Evolutionary conservation across 768 basidiomycete species (phyloP), one percentile per base, ranked within the genome.

Genomic region (Dioszegia crocea): DNA sequence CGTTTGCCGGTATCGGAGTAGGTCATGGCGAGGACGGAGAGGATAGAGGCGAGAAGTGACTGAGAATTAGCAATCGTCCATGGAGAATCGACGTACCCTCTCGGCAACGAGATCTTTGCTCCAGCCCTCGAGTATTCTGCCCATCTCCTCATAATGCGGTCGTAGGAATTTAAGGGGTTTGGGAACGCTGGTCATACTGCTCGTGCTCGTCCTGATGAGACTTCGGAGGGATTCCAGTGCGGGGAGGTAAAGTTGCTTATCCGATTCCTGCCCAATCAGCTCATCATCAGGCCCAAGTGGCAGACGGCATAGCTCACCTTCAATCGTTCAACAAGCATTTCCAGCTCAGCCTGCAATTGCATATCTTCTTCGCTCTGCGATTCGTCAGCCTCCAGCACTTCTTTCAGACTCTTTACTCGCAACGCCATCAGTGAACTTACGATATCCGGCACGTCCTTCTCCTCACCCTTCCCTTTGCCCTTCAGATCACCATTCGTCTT

Each of bases 11-110:
- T 93, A 79, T 99, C 96, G 9, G 93, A 97, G 76, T 98, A 98
- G 6, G 96, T 99, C 96, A 99, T 99, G 6, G 94, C 96, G 44
- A 99, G 86, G 5, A 97, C 94, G 38, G 94, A 97, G 26, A 99
- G 83, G 60, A 99, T 97, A 69, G 97, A 93, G 24, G 92, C 92
- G 73, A 98, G 93, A 41, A 96, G 83, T 65, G 88, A 87, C 91
- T 96, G 75, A 2, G 24, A 19, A 41, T 49, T 14, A 49, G 39
- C 31, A 40, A 39, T 19, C 26, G 30, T 3, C 21, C 6, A 21
- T 9, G 53, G 30, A 5, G 26, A 24, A 19, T 3, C 1, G 6
- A 61, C 70, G 61, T 56, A 78, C 77, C 60, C 66, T 68, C 57
- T 77, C 64, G 9, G 68, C 64, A 12, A 54, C 57, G 44, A 88